Base-by-base conservation (phyloP, 176 grass and related monocot species). In the Poa pratensis region DNA sequence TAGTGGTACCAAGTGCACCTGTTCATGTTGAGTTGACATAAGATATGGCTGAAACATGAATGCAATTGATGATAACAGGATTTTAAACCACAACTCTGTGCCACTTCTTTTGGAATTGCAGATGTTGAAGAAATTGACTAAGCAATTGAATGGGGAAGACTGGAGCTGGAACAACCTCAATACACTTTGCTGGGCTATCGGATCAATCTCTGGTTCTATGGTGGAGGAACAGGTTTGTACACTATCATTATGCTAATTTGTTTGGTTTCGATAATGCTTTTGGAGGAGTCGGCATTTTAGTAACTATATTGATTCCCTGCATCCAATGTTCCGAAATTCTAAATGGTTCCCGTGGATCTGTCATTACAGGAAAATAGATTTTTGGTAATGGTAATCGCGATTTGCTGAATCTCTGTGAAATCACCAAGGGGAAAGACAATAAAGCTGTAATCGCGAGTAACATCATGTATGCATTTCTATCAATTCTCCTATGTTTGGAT, bases 371-470 rank as follows among this genome's bases (percentile, higher is more conserved):
- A 99, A 77, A 99, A 99, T 85, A 92, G 97, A 43, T 99, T 99
- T 86, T 78, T 99, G 76, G 92, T 99, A 32, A 96, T 99, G 97
- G 97, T 99, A 63, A 99, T 99, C 93, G 97, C 1, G 97, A 99
- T 92, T 80, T 99, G 82, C 69, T 99, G 75, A 99, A 99, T 92
- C 93, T 99, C 0, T 99, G 97, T 83, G 97, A 99, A 91, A 99
- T 99, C 48, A 99, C 97, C 24, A 96, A 99, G 80, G 97, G 97
- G 20, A 99, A 99, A 80, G 97, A 99, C 79, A 99, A 99, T 60
- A 99, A 99, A 92, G 97, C 97, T 84, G 97, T 99, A 57, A 99
- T 99, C 84, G 97, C 97, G 37, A 99, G 97, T 86, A 99, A 99
- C 81, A 99, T 99, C 67, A 99, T 99, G 97, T 99, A 90, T 46